Percentiles rank a stretch among this genome's conserved stretches.
Conservation (phyloP, 2,329 filamentous ascomycete species). For the Rasamsonia emersonii region DNA sequence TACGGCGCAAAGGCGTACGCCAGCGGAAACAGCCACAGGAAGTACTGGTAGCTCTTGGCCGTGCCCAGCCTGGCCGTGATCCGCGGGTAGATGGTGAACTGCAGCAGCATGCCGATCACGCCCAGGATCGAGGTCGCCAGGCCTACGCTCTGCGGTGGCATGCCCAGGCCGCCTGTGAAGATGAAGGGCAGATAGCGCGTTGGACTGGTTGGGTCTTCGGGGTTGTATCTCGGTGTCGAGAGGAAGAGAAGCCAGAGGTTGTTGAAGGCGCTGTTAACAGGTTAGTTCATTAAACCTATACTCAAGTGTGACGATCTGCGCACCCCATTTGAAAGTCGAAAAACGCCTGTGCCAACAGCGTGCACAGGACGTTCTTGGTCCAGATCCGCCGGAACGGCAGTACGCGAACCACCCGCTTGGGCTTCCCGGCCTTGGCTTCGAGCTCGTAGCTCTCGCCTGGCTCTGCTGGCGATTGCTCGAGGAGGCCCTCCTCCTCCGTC, state of each 20-base stretch:
- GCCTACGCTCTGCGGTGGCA: slow-evolving; percentile 61
- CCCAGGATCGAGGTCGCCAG: slow-evolving; percentile 68
- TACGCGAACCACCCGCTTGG: slow-evolving; percentile 29
- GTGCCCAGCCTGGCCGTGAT: slow-evolving; percentile 61
- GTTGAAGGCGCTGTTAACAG: slow-evolving; percentile 55
- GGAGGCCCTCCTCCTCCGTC: slow-evolving; percentile 24
- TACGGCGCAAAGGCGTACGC: slow-evolving; percentile 65
- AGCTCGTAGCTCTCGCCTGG: slow-evolving; percentile 27
- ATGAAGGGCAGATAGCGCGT: slow-evolving; percentile 43
- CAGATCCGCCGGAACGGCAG: slow-evolving; percentile 45
- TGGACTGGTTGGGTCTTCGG: slow-evolving; percentile 30
- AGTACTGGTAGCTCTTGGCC: slow-evolving; percentile 57
- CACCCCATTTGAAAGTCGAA: slow-evolving; percentile 61
- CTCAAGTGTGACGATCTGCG: slow-evolving; percentile 5
- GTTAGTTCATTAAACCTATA: slow-evolving; percentile 6
- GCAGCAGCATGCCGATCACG: slow-evolving; percentile 61
- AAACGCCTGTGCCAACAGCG: slow-evolving; percentile 56
- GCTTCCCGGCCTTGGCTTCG: slow-evolving; percentile 25
- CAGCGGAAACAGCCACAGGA: slow-evolving; percentile 61
- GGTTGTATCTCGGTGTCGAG: slow-evolving; percentile 56
- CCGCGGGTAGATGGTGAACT: slow-evolving; percentile 61
- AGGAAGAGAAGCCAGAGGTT: slow-evolving; percentile 71
- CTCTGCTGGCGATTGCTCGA: slow-evolving; percentile 24
- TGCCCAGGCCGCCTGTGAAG: slow-evolving; percentile 64
- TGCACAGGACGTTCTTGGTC: slow-evolving; percentile 48